phyloP scores from a whole-genome alignment of 345 rosid species.

The Pugionium dolabratum region DNA sequence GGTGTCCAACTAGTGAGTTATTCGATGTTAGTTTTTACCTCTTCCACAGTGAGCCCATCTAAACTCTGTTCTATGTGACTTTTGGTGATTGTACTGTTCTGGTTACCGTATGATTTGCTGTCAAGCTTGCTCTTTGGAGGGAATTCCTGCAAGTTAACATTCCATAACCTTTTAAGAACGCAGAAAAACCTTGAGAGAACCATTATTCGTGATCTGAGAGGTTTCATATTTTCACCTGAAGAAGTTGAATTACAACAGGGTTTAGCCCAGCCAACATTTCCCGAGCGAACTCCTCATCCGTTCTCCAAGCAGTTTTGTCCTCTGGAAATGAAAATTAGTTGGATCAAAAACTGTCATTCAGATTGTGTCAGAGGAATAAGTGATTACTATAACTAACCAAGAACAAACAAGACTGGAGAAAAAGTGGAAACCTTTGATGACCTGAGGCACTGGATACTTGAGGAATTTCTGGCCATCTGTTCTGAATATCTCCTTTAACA shows the following conservation, averaged over 20 bases:
- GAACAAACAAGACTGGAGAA: background rate
- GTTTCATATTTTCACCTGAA: conserved; percentile 44
- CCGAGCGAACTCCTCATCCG: conserved; percentile 77
- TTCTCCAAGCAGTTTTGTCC: conserved; percentile 66
- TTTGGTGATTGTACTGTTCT: conserved; percentile 54
- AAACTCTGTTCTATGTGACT: conserved; percentile 52
- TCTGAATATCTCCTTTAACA: conserved; percentile 59
- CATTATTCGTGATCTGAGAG: background rate
- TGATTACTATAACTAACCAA: background rate
- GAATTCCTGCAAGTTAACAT: conserved; percentile 53
- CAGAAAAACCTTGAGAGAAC: background rate
- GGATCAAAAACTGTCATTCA: background rate
- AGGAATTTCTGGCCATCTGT: conserved; percentile 51
- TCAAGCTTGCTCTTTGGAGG: conserved; percentile 75
- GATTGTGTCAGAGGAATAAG: background rate
- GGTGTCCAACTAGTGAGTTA: background rate
- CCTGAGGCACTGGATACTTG: conserved; percentile 68
- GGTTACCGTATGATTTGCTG: conserved; percentile 52
- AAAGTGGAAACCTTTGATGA: conserved; percentile 56
- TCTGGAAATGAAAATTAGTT: conserved; percentile 39
- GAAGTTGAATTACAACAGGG: conserved; percentile 60
- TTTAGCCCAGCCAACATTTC: conserved; percentile 85
- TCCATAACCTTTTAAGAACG: conserved; percentile 2
- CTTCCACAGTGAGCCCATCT: conserved; percentile 53
- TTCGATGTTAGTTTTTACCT: conserved; percentile 45